phyloP scores from a whole-genome alignment of 768 basidiomycete genomes.

The Phlebiopsis gigantea region DNA sequence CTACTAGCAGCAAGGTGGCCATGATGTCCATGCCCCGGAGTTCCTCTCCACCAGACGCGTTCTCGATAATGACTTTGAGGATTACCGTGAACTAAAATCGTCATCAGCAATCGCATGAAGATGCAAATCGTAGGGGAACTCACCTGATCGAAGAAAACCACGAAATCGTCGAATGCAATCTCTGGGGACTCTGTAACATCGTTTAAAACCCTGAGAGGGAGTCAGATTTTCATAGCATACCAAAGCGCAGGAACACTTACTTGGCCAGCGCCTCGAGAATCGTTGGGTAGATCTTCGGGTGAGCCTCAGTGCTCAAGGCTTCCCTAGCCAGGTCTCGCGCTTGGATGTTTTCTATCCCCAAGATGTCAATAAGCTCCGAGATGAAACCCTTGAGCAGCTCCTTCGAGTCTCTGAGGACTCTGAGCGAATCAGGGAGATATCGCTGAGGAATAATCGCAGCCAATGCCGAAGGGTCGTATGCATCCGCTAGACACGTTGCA shows the following conservation, averaged over 20 bases:
- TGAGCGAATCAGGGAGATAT: slow-evolving; percentile 66
- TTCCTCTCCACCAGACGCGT: slow-evolving; percentile 55
- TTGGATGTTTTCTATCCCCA: slow-evolving; percentile 56
- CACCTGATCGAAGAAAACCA: slow-evolving; percentile 74
- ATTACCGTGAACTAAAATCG: slow-evolving; percentile 60
- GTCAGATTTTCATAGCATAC: not conserved
- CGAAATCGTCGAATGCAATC: slow-evolving; percentile 38
- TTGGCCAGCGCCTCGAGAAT: slow-evolving; percentile 69
- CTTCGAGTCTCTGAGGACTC: slow-evolving; percentile 53
- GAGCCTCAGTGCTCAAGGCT: slow-evolving; percentile 75
- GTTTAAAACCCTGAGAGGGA: slow-evolving; percentile 40
- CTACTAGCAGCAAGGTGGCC: slow-evolving; percentile 42
- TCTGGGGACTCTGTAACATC: slow-evolving; percentile 45
- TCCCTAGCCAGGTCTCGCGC: slow-evolving; percentile 79
- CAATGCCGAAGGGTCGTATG: slow-evolving; percentile 45
- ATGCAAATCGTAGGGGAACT: not conserved
- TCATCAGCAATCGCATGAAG: not conserved
- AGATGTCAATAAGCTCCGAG: slow-evolving; percentile 58
- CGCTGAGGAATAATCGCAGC: slow-evolving; percentile 48
- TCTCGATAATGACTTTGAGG: slow-evolving; percentile 75
- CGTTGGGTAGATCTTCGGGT: slow-evolving; percentile 58
- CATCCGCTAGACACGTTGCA: slow-evolving; percentile 55
- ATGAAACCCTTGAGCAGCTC: slow-evolving; percentile 64
- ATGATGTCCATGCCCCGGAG: slow-evolving; percentile 60
- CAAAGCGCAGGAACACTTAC: slow-evolving; percentile 37